Percentiles rank a stretch among this genome's conserved stretches.
Evolutionary conservation across 805 yeast species (phyloP).

Genomic region (Wickerhamomyces ciferrii): DNA sequence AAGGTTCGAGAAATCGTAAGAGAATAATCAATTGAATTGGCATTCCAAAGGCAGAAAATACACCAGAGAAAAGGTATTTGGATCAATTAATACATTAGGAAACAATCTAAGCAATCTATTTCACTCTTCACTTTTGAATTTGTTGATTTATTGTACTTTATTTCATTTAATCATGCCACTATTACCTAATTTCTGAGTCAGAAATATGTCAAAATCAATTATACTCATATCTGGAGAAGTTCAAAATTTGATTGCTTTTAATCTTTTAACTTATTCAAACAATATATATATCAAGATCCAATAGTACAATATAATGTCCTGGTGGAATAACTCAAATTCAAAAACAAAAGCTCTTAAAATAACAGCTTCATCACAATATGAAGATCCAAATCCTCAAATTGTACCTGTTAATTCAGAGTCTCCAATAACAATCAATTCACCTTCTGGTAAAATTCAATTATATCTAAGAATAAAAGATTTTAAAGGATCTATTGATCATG

Average conservation of each 20-base stretch:
- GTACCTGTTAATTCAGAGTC: slow-evolving; percentile 40
- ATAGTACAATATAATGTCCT: neutral
- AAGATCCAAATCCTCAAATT: slow-evolving; percentile 12
- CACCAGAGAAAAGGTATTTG: too few species aligned
- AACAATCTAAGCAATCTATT: too few species aligned
- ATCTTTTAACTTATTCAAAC: neutral
- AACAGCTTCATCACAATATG: slow-evolving; percentile 8
- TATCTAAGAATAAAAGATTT: slow-evolving; percentile 41
- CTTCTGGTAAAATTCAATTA: slow-evolving; percentile 32
- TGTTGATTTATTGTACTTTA: too few species aligned
- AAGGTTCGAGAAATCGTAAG: too few species aligned
- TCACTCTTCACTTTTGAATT: too few species aligned
- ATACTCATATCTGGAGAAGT: neutral
- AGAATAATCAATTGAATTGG: too few species aligned
- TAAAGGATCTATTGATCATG: slow-evolving; percentile 36
- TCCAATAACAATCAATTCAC: slow-evolving; percentile 32
- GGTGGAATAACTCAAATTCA: neutral
- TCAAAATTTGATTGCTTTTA: neutral
- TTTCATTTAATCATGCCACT: too few species aligned
- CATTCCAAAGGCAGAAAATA: too few species aligned
- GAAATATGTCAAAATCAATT: neutral
- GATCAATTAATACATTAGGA: too few species aligned
- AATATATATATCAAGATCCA: neutral
- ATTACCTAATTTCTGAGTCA: neutral
- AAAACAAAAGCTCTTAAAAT: slow-evolving; percentile 1